These are phyloP conservation scores for Pythium insidiosum DNA, from an alignment of 352 stramenopile genomes.

Conservation along the genomic window DNA sequence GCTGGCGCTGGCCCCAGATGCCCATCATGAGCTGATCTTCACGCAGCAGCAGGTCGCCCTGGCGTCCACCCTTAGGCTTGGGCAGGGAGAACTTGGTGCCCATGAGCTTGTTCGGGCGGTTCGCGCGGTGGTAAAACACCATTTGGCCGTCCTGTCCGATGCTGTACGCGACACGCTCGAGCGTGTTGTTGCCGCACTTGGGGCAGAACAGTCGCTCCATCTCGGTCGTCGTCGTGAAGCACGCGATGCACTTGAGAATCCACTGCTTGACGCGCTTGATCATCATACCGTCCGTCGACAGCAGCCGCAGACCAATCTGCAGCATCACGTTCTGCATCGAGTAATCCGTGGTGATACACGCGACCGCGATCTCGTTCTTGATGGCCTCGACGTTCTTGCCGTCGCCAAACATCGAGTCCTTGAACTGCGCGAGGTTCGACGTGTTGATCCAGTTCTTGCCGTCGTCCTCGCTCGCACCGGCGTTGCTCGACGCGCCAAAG, in stretches of 20 bases:
- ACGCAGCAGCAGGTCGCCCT: slow-evolving; percentile 95
- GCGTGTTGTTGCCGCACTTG: too few species aligned
- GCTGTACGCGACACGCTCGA: too few species aligned
- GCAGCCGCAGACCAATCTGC: too few species aligned
- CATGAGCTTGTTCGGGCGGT: too few species aligned
- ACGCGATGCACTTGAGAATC: slow-evolving; percentile 96
- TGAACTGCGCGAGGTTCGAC: slow-evolving; percentile 59
- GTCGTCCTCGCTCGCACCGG: too few species aligned
- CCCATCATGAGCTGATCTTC: slow-evolving; percentile 97
- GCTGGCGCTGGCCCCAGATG: slow-evolving; percentile 93
- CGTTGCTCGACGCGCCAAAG: too few species aligned
- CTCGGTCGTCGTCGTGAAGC: slow-evolving; percentile 93
- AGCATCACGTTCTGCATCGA: too few species aligned
- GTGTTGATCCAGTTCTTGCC: too few species aligned
- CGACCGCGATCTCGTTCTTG: slow-evolving; percentile 35
- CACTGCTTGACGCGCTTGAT: slow-evolving; percentile 90
- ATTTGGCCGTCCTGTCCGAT: too few species aligned
- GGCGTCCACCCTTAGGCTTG: slow-evolving; percentile 88
- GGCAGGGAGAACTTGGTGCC: slow-evolving; percentile 97
- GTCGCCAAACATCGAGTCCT: slow-evolving; percentile 68
- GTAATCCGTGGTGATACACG: slow-evolving; percentile 87
- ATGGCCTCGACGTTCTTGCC: slow-evolving; percentile 57
- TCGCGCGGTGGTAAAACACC: too few species aligned
- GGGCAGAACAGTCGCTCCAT: slow-evolving; percentile 95
- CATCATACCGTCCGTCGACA: too few species aligned